Evolutionary conservation across 1,284 basidiomycete species (phyloP).

Genomic region (Rhodotorula mucilaginosa): DNA sequence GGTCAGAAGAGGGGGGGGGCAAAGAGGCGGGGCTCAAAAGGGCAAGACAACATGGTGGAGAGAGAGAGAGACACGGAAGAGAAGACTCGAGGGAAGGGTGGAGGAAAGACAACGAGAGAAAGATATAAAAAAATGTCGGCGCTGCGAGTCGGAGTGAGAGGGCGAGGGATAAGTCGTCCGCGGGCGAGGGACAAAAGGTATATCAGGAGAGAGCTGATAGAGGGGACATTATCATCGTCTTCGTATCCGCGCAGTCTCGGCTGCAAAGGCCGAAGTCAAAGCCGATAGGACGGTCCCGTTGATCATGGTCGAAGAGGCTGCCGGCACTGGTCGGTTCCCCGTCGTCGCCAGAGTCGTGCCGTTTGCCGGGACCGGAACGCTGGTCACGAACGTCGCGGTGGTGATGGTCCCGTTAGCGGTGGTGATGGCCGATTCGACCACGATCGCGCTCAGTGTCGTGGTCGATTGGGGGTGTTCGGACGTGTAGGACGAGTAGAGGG

Average conservation of each 20-base stretch:
- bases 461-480: constrained; percentile 15
- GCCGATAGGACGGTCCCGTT: constrained; percentile 12
- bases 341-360: constrained; percentile 26
- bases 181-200: not conserved
- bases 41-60: not conserved
- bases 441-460: not conserved
- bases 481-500: constrained; percentile 30
- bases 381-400: not conserved
- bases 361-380: constrained; percentile 8
- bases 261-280: not conserved
- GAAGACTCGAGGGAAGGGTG: not conserved
- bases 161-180: not conserved
- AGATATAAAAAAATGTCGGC: not conserved
- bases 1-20: not conserved
- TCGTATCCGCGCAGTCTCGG: not conserved
- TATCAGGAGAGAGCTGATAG: not conserved
- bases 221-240: not conserved
- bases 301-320: constrained; percentile 17
- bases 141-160: not conserved
- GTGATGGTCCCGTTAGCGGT: not conserved
- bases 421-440: not conserved
- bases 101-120: constrained; percentile 14
- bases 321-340: constrained; percentile 33
- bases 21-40: not conserved
- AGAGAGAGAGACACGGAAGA: not conserved